phyloP scores from a whole-genome alignment of 495 filamentous ascomycete species.

The Penicillium psychrofluorescens region DNA sequence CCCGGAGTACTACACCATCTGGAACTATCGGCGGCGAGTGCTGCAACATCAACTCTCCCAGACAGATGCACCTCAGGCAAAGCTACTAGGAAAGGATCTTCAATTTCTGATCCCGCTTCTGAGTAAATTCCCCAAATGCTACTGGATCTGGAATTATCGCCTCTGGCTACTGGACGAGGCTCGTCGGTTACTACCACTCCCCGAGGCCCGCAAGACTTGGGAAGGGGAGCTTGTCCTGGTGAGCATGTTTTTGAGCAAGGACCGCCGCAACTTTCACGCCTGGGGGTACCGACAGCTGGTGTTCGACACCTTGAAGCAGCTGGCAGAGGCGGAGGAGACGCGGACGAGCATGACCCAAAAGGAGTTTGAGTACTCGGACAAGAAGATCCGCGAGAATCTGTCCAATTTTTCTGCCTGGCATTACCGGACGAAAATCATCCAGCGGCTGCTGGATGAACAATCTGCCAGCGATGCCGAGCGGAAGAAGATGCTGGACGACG shows the following conservation, averaged over 20 bases:
- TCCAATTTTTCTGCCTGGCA: slow-evolving; percentile 99
- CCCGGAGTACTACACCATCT: slow-evolving; percentile 97
- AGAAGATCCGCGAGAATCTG: slow-evolving; percentile 73
- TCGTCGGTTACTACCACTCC: slow-evolving; percentile 48
- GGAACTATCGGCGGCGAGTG: slow-evolving; percentile 82
- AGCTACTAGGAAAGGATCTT: slow-evolving; percentile 62
- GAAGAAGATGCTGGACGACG: slow-evolving; percentile 63
- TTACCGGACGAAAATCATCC: slow-evolving; percentile 74
- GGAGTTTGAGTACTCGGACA: slow-evolving; percentile 85
- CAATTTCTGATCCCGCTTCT: slow-evolving; percentile 77
- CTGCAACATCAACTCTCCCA: slow-evolving; percentile 41
- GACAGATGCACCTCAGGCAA: slow-evolving; percentile 20
- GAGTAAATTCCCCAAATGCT: slow-evolving; percentile 86
- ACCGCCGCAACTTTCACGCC: slow-evolving; percentile 92
- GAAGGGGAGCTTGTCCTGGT: slow-evolving; percentile 72
- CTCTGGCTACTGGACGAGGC: slow-evolving; percentile 74
- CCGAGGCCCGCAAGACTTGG: slow-evolving; percentile 62
- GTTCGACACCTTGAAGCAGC: slow-evolving; percentile 58
- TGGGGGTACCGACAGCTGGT: slow-evolving; percentile 87
- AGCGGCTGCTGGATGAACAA: slow-evolving; percentile 62
- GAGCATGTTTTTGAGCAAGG: slow-evolving; percentile 75
- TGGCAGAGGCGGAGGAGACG: slow-evolving; percentile 32
- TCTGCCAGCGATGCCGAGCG: slow-evolving; percentile 54
- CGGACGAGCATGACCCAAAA: slow-evolving; percentile 55
- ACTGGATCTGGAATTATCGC: slow-evolving; percentile 99